These are phyloP conservation scores for Scheffersomyces illinoinensis DNA, from an alignment of 1,139 yeast genomes.

Conservation along the genomic window DNA sequence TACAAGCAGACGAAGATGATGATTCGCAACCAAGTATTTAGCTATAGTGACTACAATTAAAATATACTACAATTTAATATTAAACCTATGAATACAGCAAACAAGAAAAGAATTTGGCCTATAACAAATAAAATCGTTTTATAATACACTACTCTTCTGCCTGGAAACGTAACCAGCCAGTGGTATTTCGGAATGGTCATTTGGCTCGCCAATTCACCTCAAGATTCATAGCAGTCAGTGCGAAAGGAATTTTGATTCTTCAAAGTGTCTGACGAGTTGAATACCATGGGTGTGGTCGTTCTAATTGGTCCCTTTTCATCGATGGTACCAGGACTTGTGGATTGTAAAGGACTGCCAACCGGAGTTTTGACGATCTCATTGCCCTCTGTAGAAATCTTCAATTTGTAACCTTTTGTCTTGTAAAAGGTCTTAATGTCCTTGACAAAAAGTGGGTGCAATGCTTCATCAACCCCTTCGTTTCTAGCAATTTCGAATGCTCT, in stretches of 20 bases:
- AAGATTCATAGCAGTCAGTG: not conserved
- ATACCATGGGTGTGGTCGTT: not conserved
- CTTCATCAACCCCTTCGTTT: slow-evolving; percentile 42
- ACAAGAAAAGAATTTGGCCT: not conserved
- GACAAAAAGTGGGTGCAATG: slow-evolving; percentile 49
- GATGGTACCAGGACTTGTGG: not conserved
- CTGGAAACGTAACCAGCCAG: not conserved
- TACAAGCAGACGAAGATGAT: slow-evolving; percentile 3
- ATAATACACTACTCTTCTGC: not conserved
- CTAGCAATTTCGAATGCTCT: slow-evolving; percentile 54
- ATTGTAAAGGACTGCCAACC: not conserved
- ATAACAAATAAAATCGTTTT: not conserved
- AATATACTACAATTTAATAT: not conserved
- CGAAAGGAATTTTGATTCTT: not conserved
- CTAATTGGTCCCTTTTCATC: not conserved
- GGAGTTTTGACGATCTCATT: not conserved
- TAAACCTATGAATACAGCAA: not conserved
- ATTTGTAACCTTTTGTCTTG: slow-evolving; percentile 26
- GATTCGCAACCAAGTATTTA: not conserved
- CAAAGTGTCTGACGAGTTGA: not conserved
- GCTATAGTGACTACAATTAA: not conserved
- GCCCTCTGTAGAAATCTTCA: slow-evolving; percentile 2
- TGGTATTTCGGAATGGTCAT: not conserved
- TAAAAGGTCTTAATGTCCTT: slow-evolving; percentile 39
- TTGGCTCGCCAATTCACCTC: not conserved